Evolutionary conservation across 805 yeast species (phyloP).

Genomic region (Lipomyces yamanashiensis): DNA sequence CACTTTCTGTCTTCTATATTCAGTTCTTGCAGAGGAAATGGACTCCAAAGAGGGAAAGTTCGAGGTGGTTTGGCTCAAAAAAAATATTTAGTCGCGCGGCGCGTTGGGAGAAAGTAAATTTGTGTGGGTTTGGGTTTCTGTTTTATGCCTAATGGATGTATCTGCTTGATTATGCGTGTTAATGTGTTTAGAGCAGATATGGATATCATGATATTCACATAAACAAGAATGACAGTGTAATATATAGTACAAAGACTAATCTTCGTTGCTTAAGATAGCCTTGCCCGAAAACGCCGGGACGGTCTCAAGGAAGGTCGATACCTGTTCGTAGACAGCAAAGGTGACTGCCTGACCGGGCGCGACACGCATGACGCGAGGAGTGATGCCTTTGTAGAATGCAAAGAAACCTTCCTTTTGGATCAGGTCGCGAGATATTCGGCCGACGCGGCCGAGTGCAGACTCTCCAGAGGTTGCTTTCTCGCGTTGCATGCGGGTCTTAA

Average conservation of each 20-base stretch:
- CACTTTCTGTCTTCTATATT: neutral
- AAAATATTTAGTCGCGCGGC: conserved; percentile 11
- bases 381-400: conserved; percentile 94
- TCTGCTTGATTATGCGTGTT: neutral
- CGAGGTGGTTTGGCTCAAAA: too few species aligned
- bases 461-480: conserved; percentile 67
- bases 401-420: conserved; percentile 85
- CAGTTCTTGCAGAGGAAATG: neutral
- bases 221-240: neutral
- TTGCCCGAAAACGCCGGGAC: conserved; percentile 27
- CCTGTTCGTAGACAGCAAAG: conserved; percentile 94
- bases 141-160: neutral
- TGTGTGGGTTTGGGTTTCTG: neutral
- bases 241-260: conserved; percentile 3
- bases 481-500: conserved; percentile 94
- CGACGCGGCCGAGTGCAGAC: conserved; percentile 76
- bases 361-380: conserved; percentile 98
- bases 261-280: conserved; percentile 28
- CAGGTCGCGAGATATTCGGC: conserved; percentile 78
- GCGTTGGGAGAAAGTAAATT: conserved; percentile 3
- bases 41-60: neutral
- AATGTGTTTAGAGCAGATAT: neutral
- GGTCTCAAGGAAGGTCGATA: conserved; percentile 64
- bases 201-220: neutral
- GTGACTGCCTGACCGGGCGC: conserved; percentile 99